Evolutionary conservation across 1,284 basidiomycete genomes (phyloP), one percentile per base, ranked within the genome.

Genomic region (Meripilus lineatus): DNA sequence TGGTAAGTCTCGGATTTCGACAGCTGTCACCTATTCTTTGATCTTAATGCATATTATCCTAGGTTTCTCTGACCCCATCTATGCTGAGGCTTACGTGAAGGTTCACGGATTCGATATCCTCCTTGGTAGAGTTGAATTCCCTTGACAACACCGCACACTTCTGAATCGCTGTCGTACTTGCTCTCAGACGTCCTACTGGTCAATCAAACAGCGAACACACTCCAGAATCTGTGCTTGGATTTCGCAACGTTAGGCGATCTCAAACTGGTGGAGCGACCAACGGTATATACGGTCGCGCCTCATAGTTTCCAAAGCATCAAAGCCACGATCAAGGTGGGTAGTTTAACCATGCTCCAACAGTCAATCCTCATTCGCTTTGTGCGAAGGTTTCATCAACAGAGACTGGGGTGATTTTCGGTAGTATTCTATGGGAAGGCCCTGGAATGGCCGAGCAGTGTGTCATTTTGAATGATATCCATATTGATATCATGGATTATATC

Each of bases 401-500:
- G 67, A 98, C 95, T 1, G 95, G 95, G 32, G 93, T 97, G 51
- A 97, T 98, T 57, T 98, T 98, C 57, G 95, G 95, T 32, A 96
- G 94, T 64, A 97, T 99, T 54, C 83, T 96, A 15, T 99, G 96
- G 85, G 92, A 95, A 54, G 89, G 89, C n/a, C 82, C 84, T 4
- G 89, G 85, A 38, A 82, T 93, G 54, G 75, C 84, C 0, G 91
- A 95, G 60, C 83, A 83, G 39, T 92, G 84, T 65, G 93, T 92
- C 30, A 94, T 99, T 39, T 67, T 98, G 58, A 97, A 93, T 65
- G 95, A 98, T 67, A 94, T 98, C 48, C 93, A 98, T 67, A 92
- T 98, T 53, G 96, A 99, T 66, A 98, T 99, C 55, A 95, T 99
- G 89, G 95, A 98, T 66, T 99, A 98, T 67, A 99, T 99, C 72